Conservation (phyloP, 805 yeast species). For the Hanseniaspora nectarophila region DNA sequence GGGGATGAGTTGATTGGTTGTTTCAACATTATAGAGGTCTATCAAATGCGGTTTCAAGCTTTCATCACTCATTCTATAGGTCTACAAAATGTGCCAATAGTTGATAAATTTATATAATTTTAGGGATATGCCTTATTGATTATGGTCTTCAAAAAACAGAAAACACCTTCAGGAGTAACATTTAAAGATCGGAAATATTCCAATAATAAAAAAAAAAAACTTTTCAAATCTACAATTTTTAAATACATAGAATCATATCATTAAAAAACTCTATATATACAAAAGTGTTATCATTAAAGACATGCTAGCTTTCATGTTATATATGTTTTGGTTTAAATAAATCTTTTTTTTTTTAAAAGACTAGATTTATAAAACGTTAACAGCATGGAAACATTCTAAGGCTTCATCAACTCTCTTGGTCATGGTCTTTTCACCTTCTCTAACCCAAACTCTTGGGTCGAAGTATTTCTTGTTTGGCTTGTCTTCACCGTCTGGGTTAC, state of each 20-base stretch:
- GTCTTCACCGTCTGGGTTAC: conserved; percentile 99
- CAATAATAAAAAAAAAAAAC: neutral
- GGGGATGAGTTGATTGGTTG: conserved; percentile 1
- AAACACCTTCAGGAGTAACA: too few species aligned
- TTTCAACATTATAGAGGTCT: conserved; percentile 5
- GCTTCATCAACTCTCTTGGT: conserved; percentile 71
- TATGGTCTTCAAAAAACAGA: too few species aligned
- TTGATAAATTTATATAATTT: too few species aligned
- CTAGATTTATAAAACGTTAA: conserved; percentile 9
- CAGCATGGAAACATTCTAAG: conserved; percentile 72
- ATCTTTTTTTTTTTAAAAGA: too few species aligned
- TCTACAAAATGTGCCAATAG: neutral
- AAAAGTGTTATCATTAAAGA: neutral
- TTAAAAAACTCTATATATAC: neutral
- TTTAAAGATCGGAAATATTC: neutral
- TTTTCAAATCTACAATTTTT: neutral
- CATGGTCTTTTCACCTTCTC: conserved; percentile 99
- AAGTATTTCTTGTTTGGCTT: conserved; percentile 99
- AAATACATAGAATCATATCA: neutral
- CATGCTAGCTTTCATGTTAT: neutral
- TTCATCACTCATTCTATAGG: neutral
- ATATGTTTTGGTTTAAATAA: neutral
- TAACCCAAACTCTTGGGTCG: conserved; percentile 99
- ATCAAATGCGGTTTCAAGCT: neutral
- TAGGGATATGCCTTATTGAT: too few species aligned